These are phyloP conservation scores for Trapa incisa DNA, from an alignment of 345 rosid genomes.

Conservation along the genomic window DNA sequence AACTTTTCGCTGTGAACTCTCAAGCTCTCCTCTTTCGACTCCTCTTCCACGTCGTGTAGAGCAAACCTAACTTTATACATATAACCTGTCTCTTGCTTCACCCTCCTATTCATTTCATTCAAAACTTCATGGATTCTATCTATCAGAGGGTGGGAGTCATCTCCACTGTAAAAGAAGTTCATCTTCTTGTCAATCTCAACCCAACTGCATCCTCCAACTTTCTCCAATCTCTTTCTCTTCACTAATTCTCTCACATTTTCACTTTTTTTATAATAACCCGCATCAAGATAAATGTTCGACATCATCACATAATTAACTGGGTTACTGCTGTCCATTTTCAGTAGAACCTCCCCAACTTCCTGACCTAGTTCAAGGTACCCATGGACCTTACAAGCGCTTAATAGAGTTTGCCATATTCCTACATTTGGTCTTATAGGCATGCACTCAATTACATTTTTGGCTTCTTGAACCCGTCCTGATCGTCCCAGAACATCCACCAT, in stretches of 20 bases:
- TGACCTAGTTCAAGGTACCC: constrained; percentile 51
- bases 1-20: constrained; percentile 78
- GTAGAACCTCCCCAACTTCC: constrained; percentile 51
- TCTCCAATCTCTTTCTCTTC: constrained; percentile 40
- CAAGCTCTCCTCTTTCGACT: constrained; percentile 61
- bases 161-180: constrained; percentile 54
- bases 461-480: constrained; percentile 65
- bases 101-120: constrained; percentile 51
- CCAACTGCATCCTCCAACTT: constrained; percentile 83
- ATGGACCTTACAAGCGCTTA: constrained; percentile 69
- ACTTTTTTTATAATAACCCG: constrained; percentile 53
- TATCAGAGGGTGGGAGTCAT: constrained; percentile 38
- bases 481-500: constrained; percentile 80
- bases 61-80: constrained; percentile 34
- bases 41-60: constrained; percentile 64
- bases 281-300: constrained; percentile 69
- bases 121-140: constrained; percentile 35
- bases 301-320: constrained; percentile 73
- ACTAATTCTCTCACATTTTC: constrained; percentile 46
- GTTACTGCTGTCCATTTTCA: constrained; percentile 44
- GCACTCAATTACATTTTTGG: constrained; percentile 42
- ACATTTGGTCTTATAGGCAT: constrained; percentile 56
- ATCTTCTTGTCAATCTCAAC: constrained; percentile 60
- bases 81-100: constrained; percentile 63
- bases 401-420: constrained; percentile 88